A percentile compares a stretch with the other conserved stretches of the same genome.
These are phyloP conservation scores for Colletotrichum spinosum DNA, from an alignment of 2,329 filamentous ascomycete genomes.

Conservation along the genomic window DNA sequence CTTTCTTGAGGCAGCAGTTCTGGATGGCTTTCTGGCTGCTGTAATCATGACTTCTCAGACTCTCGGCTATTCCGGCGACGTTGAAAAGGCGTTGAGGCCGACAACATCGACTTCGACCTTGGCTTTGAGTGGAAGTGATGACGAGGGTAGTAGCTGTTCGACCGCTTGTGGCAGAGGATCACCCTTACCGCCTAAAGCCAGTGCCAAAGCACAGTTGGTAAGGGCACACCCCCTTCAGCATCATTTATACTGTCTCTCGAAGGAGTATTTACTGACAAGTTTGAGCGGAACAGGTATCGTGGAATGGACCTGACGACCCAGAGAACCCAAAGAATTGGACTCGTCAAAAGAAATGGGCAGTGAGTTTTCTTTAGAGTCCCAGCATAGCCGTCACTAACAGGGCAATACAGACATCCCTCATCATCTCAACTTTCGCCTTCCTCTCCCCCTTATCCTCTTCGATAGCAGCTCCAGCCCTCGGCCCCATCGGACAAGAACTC, in stretches of 20 bases:
- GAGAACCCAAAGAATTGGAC: slow-evolving; percentile 53
- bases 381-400: not conserved
- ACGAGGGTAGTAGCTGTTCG: not conserved
- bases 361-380: not conserved
- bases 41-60: not conserved
- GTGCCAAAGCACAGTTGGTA: not conserved
- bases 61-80: not conserved
- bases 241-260: not conserved
- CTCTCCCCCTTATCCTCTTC: slow-evolving; percentile 64
- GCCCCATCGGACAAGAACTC: slow-evolving; percentile 54
- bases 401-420: slow-evolving; percentile 47
- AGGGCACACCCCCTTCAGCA: not conserved
- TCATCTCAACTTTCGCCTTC: slow-evolving; percentile 62
- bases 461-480: slow-evolving; percentile 51
- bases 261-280: not conserved
- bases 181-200: not conserved
- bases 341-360: slow-evolving; percentile 56
- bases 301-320: slow-evolving; percentile 54
- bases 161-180: not conserved
- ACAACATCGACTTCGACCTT: not conserved
- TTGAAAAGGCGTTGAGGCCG: not conserved
- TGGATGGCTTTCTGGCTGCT: not conserved
- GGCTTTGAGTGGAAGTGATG: not conserved
- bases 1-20: not conserved
- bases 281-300: slow-evolving; percentile 7